A percentile compares a stretch with the other conserved stretches of the same genome.
Conservation (phyloP, 306 rosid genomes). For the Sicyos baderoa region DNA sequence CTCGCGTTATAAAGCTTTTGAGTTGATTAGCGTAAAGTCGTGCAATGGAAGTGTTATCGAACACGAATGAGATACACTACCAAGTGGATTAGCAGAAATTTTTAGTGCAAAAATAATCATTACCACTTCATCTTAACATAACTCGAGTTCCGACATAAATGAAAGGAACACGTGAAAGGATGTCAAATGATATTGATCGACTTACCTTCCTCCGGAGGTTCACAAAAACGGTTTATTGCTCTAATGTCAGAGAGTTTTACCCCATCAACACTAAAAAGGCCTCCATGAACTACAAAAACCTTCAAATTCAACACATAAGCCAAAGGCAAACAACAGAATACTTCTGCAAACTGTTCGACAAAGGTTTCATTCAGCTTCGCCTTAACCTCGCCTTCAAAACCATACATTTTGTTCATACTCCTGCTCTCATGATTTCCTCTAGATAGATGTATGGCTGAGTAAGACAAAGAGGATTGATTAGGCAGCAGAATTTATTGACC, state of each 20-base stretch:
- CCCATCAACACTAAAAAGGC: conserved; percentile 96
- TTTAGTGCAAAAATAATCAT: no score
- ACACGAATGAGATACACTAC: not conserved
- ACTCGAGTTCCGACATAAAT: no score
- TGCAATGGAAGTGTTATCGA: no score
- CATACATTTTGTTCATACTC: conserved; percentile 99
- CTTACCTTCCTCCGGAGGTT: conserved; percentile 98
- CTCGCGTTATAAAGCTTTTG: no score
- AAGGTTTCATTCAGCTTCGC: conserved; percentile 73
- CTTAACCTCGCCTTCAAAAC: conserved; percentile 97
- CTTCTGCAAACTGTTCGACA: conserved; percentile 94
- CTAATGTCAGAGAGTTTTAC: conserved; percentile 78
- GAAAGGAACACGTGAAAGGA: no score
- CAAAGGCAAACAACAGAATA: conserved; percentile 82
- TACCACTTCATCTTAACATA: not conserved
- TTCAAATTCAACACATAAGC: conserved; percentile 84
- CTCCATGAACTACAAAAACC: conserved; percentile 90
- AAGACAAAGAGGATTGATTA: not conserved
- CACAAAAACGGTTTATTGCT: conserved; percentile 89
- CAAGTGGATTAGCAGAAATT: no score
- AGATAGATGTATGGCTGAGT: conserved; percentile 84
- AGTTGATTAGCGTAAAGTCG: no score
- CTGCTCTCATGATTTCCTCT: conserved; percentile 98
- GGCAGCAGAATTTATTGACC: not conserved
- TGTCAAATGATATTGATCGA: no score